Evolutionary conservation across 1,284 basidiomycete genomes (phyloP).

Genomic region (Ustilago lituana): DNA sequence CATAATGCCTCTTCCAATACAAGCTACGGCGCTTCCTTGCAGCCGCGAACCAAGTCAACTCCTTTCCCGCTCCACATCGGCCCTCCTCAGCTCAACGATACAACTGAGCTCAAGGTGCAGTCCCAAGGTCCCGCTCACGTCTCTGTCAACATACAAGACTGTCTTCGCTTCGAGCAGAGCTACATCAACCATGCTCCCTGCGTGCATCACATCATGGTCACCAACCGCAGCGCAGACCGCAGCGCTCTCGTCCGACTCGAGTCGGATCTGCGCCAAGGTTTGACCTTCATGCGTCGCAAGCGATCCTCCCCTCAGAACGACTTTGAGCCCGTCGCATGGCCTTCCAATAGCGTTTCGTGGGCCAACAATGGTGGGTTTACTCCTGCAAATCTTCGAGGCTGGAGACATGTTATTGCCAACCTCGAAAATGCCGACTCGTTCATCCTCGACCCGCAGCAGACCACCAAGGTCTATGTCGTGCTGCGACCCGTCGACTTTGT

Average conservation of each 20-base stretch:
- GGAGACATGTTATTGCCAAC: constrained; percentile 62
- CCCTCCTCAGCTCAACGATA: constrained; percentile 33
- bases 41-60: constrained; percentile 12
- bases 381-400: constrained; percentile 54
- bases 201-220: constrained; percentile 44
- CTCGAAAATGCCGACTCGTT: constrained; percentile 56
- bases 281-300: constrained; percentile 57
- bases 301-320: constrained; percentile 39
- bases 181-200: constrained; percentile 62
- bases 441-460: constrained; percentile 49
- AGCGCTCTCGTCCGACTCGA: constrained; percentile 54
- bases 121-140: constrained; percentile 35
- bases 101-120: constrained; percentile 22
- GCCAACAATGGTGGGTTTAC: constrained; percentile 56
- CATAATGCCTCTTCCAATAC: constrained; percentile 40
- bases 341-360: constrained; percentile 60
- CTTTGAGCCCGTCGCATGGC: constrained; percentile 45
- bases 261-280: constrained; percentile 48
- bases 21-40: constrained; percentile 28
- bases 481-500: constrained; percentile 51
- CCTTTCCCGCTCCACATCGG: constrained; percentile 23
- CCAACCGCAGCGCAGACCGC: constrained; percentile 36
- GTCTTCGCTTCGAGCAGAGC: constrained; percentile 46
- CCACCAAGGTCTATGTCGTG: constrained; percentile 54
- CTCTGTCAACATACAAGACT: constrained; percentile 35